Evolutionary conservation across 2,329 filamentous ascomycete genomes (phyloP).

Genomic region (Pseudogymnoascus sp.): DNA sequence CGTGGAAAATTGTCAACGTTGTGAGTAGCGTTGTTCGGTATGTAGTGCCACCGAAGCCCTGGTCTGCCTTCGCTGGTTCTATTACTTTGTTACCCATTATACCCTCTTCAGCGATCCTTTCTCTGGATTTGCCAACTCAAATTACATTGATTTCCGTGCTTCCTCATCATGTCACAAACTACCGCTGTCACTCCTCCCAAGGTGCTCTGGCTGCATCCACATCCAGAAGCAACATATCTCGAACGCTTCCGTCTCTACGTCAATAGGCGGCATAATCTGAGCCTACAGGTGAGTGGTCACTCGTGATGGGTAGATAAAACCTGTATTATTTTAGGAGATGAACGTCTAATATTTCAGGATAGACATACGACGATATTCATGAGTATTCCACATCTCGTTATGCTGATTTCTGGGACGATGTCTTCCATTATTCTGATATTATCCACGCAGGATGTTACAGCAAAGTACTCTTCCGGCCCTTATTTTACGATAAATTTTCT

Average conservation of each 20-base stretch:
- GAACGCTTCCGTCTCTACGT: neutral
- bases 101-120: neutral
- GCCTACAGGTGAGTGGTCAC: neutral
- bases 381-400: neutral
- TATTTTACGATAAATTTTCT: constrained; percentile 12
- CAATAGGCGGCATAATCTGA: neutral
- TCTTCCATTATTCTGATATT: neutral
- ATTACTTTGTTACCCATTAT: neutral
- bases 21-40: neutral
- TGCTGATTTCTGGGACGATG: neutral
- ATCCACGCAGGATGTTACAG: neutral
- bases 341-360: neutral
- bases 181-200: neutral
- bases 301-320: neutral
- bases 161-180: neutral
- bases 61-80: neutral
- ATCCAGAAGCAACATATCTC: neutral
- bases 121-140: neutral
- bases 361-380: neutral
- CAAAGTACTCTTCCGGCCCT: neutral
- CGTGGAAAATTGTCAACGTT: neutral
- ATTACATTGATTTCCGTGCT: neutral
- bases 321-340: neutral
- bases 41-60: neutral
- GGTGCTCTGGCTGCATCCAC: neutral